Evolutionary conservation across 306 rosid genomes (phyloP), one percentile per base, ranked within the genome.

Genomic region (Cotoneaster glaucophyllus): DNA sequence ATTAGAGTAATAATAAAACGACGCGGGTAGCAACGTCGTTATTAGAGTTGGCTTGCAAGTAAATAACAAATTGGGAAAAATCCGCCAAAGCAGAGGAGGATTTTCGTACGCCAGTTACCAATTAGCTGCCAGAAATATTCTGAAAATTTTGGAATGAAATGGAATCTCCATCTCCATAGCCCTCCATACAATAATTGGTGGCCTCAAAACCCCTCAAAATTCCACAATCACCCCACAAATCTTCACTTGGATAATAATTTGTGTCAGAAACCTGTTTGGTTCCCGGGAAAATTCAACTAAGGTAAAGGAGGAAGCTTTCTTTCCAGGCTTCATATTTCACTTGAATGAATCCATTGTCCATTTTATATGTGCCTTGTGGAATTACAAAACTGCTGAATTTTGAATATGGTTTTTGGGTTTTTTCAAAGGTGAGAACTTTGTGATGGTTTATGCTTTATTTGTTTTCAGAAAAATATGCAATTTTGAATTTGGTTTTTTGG

Each of bases 371-470:
- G 11, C 31, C 37, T 74, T 22, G 21, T 41, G 41, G 12, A 48
- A 5, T 58, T 21, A 19, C 43, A n/a, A 61, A 50, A 21, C 7
- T 37, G 68, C 56, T 74, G 31, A 32, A 17, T 73, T 44, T n/a
- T 74, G 41, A 31, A n/a, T 8, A 31, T 48, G 28, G 57, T 24
- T 56, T 67, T 21, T 41, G 56, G 32, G 50, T 59, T 78, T 66
- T 50, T 44, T 76, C 64, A 37, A 85, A 89, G 91, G 90, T 54
- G 54, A 0, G 21, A 48, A 21, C 54, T 73, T 24, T 85, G 88
- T 85, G 62, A 88, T 91, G 97, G 93, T 90, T 79, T 86, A 88
- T 91, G 53, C 3, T 15, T 15, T 0, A 48, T 14, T 48, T 48
- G 21, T 48, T 48, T 2, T 15, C 17, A 1, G 53, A 48, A 48